Conservation (phyloP, 768 basidiomycete genomes). For the Leccinum truebloodii region DNA sequence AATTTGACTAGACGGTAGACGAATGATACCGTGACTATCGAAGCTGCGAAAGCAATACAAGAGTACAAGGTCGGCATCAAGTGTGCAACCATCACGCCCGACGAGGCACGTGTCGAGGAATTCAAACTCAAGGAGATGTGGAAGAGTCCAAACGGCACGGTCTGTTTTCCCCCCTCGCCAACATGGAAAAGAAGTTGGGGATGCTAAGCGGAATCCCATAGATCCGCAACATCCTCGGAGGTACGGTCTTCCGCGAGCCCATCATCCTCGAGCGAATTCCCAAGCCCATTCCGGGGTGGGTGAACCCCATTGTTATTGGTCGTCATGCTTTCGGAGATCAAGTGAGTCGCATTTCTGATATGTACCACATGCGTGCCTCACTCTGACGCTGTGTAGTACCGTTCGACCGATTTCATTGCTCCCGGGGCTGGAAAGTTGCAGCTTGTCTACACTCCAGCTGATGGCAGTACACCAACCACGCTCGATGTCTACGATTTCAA, state of each 20-base stretch:
- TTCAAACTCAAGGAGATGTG: slow-evolving; percentile 99
- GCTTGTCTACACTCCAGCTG: slow-evolving; percentile 82
- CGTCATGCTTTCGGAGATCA: slow-evolving; percentile 98
- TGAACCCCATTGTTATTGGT: slow-evolving; percentile 94
- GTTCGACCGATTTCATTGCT: slow-evolving; percentile 89
- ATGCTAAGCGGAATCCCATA: slow-evolving; percentile 28
- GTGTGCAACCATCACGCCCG: slow-evolving; percentile 98
- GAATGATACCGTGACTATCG: slow-evolving; percentile 89
- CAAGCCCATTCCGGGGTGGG: slow-evolving; percentile 94
- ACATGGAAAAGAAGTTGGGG: not conserved
- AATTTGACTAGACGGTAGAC: slow-evolving; percentile 53
- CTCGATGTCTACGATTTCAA: slow-evolving; percentile 94
- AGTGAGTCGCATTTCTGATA: slow-evolving; percentile 38
- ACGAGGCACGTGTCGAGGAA: slow-evolving; percentile 93
- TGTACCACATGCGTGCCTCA: not conserved
- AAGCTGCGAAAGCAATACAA: slow-evolving; percentile 92
- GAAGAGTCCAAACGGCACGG: slow-evolving; percentile 95
- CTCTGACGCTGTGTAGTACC: slow-evolving; percentile 57
- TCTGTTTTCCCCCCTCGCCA: slow-evolving; percentile 37
- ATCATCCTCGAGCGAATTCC: slow-evolving; percentile 92
- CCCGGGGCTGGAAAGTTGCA: slow-evolving; percentile 94
- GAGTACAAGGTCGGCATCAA: slow-evolving; percentile 97
- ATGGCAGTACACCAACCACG: slow-evolving; percentile 64
- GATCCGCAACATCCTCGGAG: slow-evolving; percentile 98
- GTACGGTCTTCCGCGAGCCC: slow-evolving; percentile 98